These are phyloP conservation scores for Penicillium alfredii DNA, from an alignment of 495 filamentous ascomycete genomes.

Conservation along the genomic window DNA sequence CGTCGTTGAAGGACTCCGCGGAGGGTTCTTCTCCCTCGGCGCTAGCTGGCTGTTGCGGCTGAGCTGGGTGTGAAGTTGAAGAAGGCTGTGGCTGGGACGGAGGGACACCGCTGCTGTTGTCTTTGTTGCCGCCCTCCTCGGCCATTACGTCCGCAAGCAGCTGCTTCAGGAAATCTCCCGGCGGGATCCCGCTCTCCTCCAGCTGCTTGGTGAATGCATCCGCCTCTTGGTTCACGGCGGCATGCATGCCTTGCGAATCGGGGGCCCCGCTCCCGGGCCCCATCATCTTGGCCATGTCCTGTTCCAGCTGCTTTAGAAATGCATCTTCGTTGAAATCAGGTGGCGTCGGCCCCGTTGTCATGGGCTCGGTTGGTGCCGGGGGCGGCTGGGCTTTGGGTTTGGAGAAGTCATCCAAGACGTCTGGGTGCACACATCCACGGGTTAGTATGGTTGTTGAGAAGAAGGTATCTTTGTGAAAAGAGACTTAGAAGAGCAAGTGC, in stretches of 20 bases:
- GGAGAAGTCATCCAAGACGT: conserved; percentile 85
- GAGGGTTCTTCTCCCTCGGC: conserved; percentile 19
- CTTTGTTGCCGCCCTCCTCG: conserved; percentile 56
- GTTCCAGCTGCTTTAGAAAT: conserved; percentile 76
- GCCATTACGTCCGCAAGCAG: conserved; percentile 75
- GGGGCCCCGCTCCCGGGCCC: conserved; percentile 28
- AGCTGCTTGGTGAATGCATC: conserved; percentile 69
- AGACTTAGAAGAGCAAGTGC: too few species aligned
- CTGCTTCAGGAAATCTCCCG: conserved; percentile 77
- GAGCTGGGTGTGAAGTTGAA: conserved; percentile 7
- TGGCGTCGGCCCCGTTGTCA: conserved; percentile 12
- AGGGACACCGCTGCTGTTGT: conserved; percentile 26
- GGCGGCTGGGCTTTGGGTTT: conserved; percentile 42
- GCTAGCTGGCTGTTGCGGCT: conserved; percentile 15
- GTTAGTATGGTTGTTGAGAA: not conserved
- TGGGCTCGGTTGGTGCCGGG: conserved; percentile 17
- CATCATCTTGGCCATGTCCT: conserved; percentile 79
- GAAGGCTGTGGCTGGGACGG: conserved; percentile 8
- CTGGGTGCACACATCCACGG: conserved; percentile 34
- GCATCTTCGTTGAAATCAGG: conserved; percentile 48
- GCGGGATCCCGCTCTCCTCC: conserved; percentile 62
- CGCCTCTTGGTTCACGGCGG: conserved; percentile 32
- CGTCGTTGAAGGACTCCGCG: conserved; percentile 73
- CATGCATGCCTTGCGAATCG: conserved; percentile 19
- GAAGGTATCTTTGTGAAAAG: too few species aligned